These are phyloP conservation scores for Venustampulla echinocandica DNA, from an alignment of 495 filamentous ascomycete genomes.

Conservation along the genomic window DNA sequence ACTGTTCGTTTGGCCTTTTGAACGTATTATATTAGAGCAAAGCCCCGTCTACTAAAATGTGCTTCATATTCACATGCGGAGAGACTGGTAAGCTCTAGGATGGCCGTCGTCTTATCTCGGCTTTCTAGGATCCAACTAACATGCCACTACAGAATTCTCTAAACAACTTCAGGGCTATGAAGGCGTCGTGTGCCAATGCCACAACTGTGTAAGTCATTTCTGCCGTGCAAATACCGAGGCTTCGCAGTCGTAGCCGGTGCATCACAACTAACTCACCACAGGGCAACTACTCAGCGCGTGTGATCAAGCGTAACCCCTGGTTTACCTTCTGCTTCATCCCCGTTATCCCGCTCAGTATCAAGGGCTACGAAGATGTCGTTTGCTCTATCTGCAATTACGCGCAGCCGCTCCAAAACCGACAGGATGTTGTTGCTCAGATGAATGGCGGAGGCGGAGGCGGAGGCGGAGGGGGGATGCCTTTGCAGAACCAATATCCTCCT, in stretches of 20 bases:
- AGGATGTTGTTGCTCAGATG: constrained; percentile 38
- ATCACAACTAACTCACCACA: constrained; percentile 7
- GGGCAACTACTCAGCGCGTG: constrained; percentile 42
- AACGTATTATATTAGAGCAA: no score
- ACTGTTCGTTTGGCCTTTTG: no score
- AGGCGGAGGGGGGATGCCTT: constrained; percentile 31
- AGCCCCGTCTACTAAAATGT: no score
- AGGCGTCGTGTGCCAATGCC: constrained; percentile 42
- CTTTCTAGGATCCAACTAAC: background rate
- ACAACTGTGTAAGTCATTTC: constrained; percentile 42
- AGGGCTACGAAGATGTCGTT: constrained; percentile 44
- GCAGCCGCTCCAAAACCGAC: constrained; percentile 44
- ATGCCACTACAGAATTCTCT: constrained; percentile 30
- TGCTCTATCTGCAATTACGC: constrained; percentile 48
- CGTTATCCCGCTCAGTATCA: constrained; percentile 44
- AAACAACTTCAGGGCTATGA: constrained; percentile 47
- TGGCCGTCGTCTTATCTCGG: background rate
- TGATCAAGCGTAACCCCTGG: constrained; percentile 46
- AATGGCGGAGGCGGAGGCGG: constrained; percentile 33
- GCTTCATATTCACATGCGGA: constrained; percentile 49
- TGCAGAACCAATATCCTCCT: constrained; percentile 31
- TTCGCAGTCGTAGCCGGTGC: background rate
- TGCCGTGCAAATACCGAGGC: background rate
- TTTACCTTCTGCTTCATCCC: constrained; percentile 53
- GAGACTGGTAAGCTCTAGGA: constrained; percentile 33